phyloP scores from a whole-genome alignment of 768 basidiomycete species.

The Amanita rubescens region DNA sequence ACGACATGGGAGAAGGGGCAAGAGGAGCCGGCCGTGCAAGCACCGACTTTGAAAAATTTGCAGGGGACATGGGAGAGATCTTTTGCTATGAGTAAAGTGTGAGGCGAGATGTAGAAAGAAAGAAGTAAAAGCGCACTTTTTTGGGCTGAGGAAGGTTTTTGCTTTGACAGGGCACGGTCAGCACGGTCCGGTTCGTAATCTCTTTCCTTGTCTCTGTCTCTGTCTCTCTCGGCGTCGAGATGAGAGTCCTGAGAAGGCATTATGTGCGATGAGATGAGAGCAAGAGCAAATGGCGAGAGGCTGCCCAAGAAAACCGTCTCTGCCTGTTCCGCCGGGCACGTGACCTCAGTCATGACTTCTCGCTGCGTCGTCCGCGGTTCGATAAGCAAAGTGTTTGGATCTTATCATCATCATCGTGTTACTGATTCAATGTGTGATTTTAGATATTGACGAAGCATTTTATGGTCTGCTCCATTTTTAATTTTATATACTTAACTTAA shows the following conservation, averaged over 20 bases:
- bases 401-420: not conserved
- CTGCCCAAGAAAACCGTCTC: constrained; percentile 2
- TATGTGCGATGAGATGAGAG: too few relatives aligned
- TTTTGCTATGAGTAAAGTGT: constrained; percentile 42
- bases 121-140: constrained; percentile 18
- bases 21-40: constrained; percentile 87
- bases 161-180: constrained; percentile 19
- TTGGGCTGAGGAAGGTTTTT: constrained; percentile 20
- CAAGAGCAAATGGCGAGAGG: constrained; percentile 3
- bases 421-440: not conserved
- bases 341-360: not conserved
- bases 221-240: constrained; percentile 22
- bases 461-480: constrained; percentile 28
- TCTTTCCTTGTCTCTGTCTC: constrained; percentile 17
- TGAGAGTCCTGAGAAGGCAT: constrained; percentile 3
- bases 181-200: constrained; percentile 18
- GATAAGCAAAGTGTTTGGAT: not conserved
- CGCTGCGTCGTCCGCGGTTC: constrained; percentile 6
- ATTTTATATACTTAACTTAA: not conserved
- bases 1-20: constrained; percentile 91
- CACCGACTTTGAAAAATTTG: constrained; percentile 93
- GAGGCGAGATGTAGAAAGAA: not conserved
- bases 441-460: constrained; percentile 55
- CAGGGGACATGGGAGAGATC: constrained; percentile 96
- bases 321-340: constrained; percentile 1